These are phyloP conservation scores for Hypholoma sublateritium DNA, from an alignment of 768 basidiomycete species.

Conservation along the genomic window DNA sequence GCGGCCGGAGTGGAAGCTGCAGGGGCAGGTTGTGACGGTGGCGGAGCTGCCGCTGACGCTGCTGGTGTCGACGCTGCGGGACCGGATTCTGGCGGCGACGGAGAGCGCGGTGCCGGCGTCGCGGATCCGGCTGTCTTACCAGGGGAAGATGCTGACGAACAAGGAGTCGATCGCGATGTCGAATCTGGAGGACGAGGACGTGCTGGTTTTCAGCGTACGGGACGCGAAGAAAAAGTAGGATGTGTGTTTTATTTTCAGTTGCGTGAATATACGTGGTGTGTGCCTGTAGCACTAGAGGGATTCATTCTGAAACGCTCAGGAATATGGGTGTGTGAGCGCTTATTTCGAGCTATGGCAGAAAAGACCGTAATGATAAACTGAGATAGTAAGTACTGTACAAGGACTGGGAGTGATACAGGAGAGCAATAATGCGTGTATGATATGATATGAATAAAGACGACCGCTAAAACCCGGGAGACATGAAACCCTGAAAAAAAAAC, in stretches of 20 bases:
- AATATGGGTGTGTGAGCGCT: not conserved
- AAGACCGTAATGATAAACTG: not conserved
- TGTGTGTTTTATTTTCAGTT: not conserved
- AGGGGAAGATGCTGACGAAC: constrained; percentile 87
- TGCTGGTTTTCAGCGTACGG: constrained; percentile 73
- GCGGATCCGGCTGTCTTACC: constrained; percentile 76
- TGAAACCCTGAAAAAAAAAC: not conserved
- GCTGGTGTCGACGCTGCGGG: constrained; percentile 85
- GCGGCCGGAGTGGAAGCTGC: constrained; percentile 92
- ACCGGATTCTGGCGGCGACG: constrained; percentile 78
- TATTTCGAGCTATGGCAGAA: not conserved
- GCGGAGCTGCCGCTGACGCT: constrained; percentile 82
- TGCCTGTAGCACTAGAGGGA: not conserved
- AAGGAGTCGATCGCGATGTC: constrained; percentile 79
- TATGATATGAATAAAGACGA: not conserved
- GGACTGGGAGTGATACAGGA: not conserved
- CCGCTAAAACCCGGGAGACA: not conserved
- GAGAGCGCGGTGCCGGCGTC: constrained; percentile 81
- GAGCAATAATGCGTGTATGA: not conserved
- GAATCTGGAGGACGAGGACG: constrained; percentile 91
- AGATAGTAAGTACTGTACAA: not conserved
- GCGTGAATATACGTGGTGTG: not conserved
- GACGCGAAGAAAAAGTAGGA: constrained; percentile 71
- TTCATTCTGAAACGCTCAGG: not conserved
- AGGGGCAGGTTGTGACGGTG: constrained; percentile 76